phyloP scores from a whole-genome alignment of 345 rosid species.

The Lepidium sativum region DNA sequence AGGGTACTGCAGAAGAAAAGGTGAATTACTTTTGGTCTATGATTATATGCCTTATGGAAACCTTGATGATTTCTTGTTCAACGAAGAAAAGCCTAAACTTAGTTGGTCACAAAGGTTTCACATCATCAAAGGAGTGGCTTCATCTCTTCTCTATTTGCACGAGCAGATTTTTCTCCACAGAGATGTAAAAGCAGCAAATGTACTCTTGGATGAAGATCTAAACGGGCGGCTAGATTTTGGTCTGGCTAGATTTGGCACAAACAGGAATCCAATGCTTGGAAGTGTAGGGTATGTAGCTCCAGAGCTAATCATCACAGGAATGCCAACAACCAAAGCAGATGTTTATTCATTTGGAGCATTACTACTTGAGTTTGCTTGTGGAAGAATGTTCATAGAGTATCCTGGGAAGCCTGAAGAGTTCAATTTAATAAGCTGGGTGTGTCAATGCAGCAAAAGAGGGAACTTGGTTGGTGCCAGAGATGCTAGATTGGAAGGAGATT shows the following conservation, averaged over 20 bases:
- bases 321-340: slow-evolving; percentile 70
- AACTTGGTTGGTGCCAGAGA: slow-evolving; percentile 53
- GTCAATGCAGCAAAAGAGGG: slow-evolving; percentile 51
- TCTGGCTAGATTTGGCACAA: slow-evolving; percentile 72
- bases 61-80: slow-evolving; percentile 39
- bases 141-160: slow-evolving; percentile 71
- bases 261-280: slow-evolving; percentile 83
- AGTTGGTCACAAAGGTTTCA: slow-evolving; percentile 72
- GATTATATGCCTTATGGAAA: slow-evolving; percentile 57
- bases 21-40: slow-evolving; percentile 47
- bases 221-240: slow-evolving; percentile 94
- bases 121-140: slow-evolving; percentile 72
- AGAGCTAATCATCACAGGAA: slow-evolving; percentile 81
- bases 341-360: slow-evolving; percentile 91
- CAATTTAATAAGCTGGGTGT: slow-evolving; percentile 73
- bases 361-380: slow-evolving; percentile 73
- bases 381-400: slow-evolving; percentile 78
- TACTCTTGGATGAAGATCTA: slow-evolving; percentile 59
- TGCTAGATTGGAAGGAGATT: slow-evolving; percentile 36
- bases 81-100: slow-evolving; percentile 32
- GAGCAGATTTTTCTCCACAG: slow-evolving; percentile 78
- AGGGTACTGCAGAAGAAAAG: slow-evolving; percentile 50
- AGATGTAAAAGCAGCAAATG: slow-evolving; percentile 86
- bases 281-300: slow-evolving; percentile 94
- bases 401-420: slow-evolving; percentile 72